A percentile compares a stretch with the other conserved stretches of the same genome.
Conservation (phyloP, 495 filamentous ascomycete genomes). For the Neurospora sp. region DNA sequence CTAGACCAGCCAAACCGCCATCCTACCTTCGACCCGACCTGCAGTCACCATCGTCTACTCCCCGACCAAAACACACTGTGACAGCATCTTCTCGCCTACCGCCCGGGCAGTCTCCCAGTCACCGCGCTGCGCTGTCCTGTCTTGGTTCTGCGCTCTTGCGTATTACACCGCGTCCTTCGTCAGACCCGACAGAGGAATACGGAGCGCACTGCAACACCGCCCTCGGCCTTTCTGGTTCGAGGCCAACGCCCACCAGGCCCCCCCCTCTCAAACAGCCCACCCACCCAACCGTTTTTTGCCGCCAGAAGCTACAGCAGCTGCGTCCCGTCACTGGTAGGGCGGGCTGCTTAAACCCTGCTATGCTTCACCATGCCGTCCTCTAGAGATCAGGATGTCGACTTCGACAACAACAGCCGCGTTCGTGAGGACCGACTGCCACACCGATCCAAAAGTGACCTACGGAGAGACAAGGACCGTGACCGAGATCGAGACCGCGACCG, state of each 20-base stretch:
- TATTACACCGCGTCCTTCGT: conserved; percentile 3
- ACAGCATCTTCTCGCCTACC: not conserved
- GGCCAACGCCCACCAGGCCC: not conserved
- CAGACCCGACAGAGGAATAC: not conserved
- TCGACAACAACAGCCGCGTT: conserved; percentile 26
- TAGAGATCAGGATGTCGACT: conserved; percentile 31
- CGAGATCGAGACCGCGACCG: conserved; percentile 18
- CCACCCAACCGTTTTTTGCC: not conserved
- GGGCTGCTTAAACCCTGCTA: conserved; percentile 25
- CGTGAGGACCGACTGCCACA: conserved; percentile 28
- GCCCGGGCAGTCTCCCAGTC: not conserved
- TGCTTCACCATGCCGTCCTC: conserved; percentile 35
- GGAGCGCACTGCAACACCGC: not conserved
- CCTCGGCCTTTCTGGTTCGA: not conserved
- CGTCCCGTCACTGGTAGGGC: conserved; percentile 12
- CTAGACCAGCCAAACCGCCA: not conserved
- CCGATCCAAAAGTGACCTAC: conserved; percentile 17
- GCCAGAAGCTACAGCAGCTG: conserved; percentile 5
- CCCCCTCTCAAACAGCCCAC: not conserved
- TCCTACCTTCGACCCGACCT: not conserved
- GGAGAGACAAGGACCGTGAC: conserved; percentile 22
- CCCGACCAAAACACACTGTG: not conserved
- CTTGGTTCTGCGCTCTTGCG: not conserved
- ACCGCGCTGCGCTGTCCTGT: not conserved
- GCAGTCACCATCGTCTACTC: not conserved